These are phyloP conservation scores for Stephanodiscus triporus DNA, from an alignment of 108 stramenopile species.

Conservation along the genomic window DNA sequence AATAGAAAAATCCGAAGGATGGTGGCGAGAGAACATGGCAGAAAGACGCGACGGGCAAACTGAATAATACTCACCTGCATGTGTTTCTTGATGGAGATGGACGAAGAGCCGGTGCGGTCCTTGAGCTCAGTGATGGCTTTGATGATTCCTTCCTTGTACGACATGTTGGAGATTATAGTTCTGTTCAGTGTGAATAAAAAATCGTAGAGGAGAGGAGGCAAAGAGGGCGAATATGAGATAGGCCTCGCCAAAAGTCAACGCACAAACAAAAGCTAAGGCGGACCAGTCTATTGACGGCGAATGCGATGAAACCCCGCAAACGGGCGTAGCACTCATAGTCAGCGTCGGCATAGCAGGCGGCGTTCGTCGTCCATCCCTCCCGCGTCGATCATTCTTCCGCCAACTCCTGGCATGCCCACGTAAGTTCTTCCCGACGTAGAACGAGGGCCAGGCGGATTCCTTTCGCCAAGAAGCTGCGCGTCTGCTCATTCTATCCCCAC, in stretches of 20 bases:
- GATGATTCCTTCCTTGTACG: slow-evolving; percentile 70
- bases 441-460: too few species aligned
- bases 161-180: slow-evolving; percentile 43
- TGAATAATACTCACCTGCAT: slow-evolving; percentile 11
- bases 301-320: too few species aligned
- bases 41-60: not conserved
- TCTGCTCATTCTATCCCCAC: too few species aligned
- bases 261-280: too few species aligned
- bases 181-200: not conserved
- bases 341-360: too few species aligned
- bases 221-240: not conserved
- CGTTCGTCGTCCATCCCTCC: too few species aligned
- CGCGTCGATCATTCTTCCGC: too few species aligned
- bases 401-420: too few species aligned
- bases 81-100: slow-evolving; percentile 16
- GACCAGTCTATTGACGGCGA: too few species aligned
- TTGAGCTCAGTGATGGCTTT: slow-evolving; percentile 43
- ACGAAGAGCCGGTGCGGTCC: slow-evolving; percentile 17
- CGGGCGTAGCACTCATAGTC: too few species aligned
- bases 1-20: not conserved
- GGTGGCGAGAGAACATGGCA: not conserved
- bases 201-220: not conserved
- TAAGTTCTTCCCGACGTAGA: too few species aligned
- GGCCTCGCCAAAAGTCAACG: not conserved
- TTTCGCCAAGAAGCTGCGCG: too few species aligned